Evolutionary conservation across 2,329 filamentous ascomycete genomes (phyloP).

Genomic region (Hortaea sp.): DNA sequence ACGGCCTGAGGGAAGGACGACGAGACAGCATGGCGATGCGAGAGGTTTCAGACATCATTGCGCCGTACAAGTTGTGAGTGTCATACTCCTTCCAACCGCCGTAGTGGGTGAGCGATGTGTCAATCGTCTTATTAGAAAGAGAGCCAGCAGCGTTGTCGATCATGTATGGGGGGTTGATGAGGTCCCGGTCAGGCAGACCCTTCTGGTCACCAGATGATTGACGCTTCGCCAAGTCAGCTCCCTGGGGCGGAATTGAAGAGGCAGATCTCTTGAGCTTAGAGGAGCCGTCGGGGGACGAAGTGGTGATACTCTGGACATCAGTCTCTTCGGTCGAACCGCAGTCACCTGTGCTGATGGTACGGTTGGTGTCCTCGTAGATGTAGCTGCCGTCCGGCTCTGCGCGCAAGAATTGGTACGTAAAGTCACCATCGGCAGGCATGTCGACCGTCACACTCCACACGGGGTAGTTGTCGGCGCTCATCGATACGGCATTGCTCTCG

Average conservation of each 20-base stretch:
- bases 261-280: slow-evolving; percentile 14
- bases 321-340: slow-evolving; percentile 18
- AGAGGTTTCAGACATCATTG: slow-evolving; percentile 61
- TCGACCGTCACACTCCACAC: slow-evolving; percentile 25
- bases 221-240: slow-evolving; percentile 6
- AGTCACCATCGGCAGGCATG: slow-evolving; percentile 20
- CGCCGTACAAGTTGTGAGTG: slow-evolving; percentile 67
- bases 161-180: slow-evolving; percentile 54
- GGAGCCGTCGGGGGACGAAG: slow-evolving; percentile 16
- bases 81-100: slow-evolving; percentile 62
- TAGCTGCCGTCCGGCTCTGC: slow-evolving; percentile 22
- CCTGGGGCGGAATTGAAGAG: slow-evolving; percentile 7
- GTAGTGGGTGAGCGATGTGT: slow-evolving; percentile 57
- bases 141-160: slow-evolving; percentile 52
- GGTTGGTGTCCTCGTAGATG: slow-evolving; percentile 22
- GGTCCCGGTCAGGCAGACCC: slow-evolving; percentile 53
- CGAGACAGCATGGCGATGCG: slow-evolving; percentile 53
- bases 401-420: slow-evolving; percentile 24
- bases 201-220: slow-evolving; percentile 19
- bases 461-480: slow-evolving; percentile 23
- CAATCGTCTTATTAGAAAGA: slow-evolving; percentile 42
- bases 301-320: slow-evolving; percentile 21
- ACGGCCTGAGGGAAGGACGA: slow-evolving; percentile 52
- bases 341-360: slow-evolving; percentile 22
- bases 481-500: slow-evolving; percentile 17